Evolutionary conservation across 176 grass and related monocot species (phyloP), one percentile per base, ranked within the genome.

Genomic region (Phyllostachys edulis): DNA sequence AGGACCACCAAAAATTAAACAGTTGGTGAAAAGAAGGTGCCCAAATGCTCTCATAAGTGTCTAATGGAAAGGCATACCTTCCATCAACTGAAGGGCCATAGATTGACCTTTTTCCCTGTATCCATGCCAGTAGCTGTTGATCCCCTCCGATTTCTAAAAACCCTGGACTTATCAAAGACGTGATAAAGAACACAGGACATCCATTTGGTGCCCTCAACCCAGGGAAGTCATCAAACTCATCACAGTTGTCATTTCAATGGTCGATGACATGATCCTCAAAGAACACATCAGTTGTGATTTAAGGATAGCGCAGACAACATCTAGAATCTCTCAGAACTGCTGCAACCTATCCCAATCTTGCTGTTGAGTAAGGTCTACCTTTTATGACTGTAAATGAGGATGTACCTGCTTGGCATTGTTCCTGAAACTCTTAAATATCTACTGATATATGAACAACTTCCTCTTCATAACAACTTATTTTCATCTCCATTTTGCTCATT

Each of bases 201-300:
- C 67, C 27, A 68, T 85, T 66, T 82, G 40, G 69, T 82, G 57
- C 74, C 29, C 24, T 86, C 79, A 76, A 74, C 38, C 8, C 67
- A 78, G 38, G 73, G 17, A 85, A 73, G 41, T 67, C 72, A 23
- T 82, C 88, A 66, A 82, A 86, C 41, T 79, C 59, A 77, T 86
- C 57, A 32, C 18, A 12, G 69, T 80, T 67, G 10, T 64, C 61
- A 59, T 76, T 78, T 23, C 39, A 40, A 42, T 59, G 61, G 66
- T 80, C 49, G 3, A 75, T 80, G 23, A 16, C 49, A 80, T 80
- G 62, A 27, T 80, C 61, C 37, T 77, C 50, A 1, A 37, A 69
- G 3, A 89, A 16, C 6, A 90, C 57, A 24, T 61, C 49, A 20
- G 64, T 69, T 46, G 45, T 68, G 16, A 86, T 39, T 60, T 51